These are phyloP conservation scores for Lichtheimia hyalospora DNA, from an alignment of 371 early-diverging fungal species.

Conservation along the genomic window DNA sequence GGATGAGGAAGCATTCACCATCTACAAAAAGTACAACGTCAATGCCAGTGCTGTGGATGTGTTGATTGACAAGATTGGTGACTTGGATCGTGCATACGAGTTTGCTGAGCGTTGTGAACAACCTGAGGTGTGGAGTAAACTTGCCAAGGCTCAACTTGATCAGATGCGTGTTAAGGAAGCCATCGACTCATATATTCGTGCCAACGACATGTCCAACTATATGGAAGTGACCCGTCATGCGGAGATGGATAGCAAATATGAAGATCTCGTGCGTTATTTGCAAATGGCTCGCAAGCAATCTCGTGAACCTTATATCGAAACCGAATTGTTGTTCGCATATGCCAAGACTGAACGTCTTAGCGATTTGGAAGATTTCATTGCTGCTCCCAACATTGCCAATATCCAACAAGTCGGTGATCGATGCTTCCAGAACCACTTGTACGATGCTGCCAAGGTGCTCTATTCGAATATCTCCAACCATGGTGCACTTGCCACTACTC, in stretches of 20 bases:
- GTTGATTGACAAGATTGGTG: constrained; percentile 86
- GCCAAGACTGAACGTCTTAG: constrained; percentile 91
- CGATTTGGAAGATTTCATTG: constrained; percentile 93
- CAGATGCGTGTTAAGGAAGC: constrained; percentile 90
- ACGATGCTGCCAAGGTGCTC: constrained; percentile 92
- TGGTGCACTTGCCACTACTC: constrained; percentile 92
- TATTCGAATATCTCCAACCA: constrained; percentile 94
- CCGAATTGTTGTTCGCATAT: constrained; percentile 90
- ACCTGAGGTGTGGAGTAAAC: constrained; percentile 90
- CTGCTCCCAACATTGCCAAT: constrained; percentile 91
- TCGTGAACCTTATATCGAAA: constrained; percentile 92
- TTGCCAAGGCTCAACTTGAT: constrained; percentile 93
- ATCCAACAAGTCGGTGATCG: constrained; percentile 91
- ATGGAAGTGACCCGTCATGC: constrained; percentile 86
- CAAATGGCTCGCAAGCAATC: constrained; percentile 92
- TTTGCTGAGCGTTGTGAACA: constrained; percentile 91
- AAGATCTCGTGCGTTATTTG: constrained; percentile 90
- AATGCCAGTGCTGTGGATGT: constrained; percentile 89
- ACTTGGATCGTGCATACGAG: constrained; percentile 93
- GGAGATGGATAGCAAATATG: constrained; percentile 80
- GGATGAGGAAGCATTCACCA: constrained; percentile 94
- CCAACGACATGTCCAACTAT: constrained; percentile 90
- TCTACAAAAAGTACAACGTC: constrained; percentile 92
- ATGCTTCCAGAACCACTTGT: constrained; percentile 89
- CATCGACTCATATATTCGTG: constrained; percentile 94